Evolutionary conservation across 768 basidiomycete species (phyloP), one percentile per base, ranked within the genome.

Genomic region (Tricholoma matsutake): DNA sequence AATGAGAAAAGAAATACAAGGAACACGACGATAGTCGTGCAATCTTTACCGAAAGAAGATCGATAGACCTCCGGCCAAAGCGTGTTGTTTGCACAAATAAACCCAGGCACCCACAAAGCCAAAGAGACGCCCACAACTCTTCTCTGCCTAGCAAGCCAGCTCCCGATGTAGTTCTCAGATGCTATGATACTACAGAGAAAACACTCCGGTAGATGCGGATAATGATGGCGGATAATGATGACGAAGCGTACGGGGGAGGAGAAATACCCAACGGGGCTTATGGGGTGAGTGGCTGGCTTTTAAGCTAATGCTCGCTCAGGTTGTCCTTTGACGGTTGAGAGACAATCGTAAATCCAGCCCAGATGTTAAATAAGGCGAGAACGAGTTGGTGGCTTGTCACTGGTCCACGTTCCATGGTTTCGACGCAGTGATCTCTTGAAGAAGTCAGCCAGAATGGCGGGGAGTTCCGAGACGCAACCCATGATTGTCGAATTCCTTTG

Each of bases 71-170:
- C 56, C 49, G 57, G 69, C 67, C 68, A 70, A 72, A 67, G 71
- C 70, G 70, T 67, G 67, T 70, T 66, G 69, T 73, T 74, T 73
- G 66, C 67, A 67, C 71, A 78, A 75, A 74, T 74, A 72, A 69
- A 67, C 54, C 63, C 63, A 57, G 64, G 65, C 76, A 65, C 74
- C 75, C 74, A 76, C 75, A 77, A 68, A 57, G 68, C 68, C 70
- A 74, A 76, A 74, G 68, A 71, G 63, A 67, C 69, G 69, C 72
- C 72, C 66, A 74, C 73, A 73, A 71, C 63, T 64, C 39, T 63
- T 22, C 34, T 31, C 25, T 49, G 47, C n/a, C 41, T 45, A 18
- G 18, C 16, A 4, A 14, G 25, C 22, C 5, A 29, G n/a, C 51
- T 18, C 51, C 4, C 8, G 28, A 32, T n/a, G 28, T 3, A 28